Base-by-base conservation (phyloP, 176 grass and related monocot genomes). In the Aegilops sharonensis region DNA sequence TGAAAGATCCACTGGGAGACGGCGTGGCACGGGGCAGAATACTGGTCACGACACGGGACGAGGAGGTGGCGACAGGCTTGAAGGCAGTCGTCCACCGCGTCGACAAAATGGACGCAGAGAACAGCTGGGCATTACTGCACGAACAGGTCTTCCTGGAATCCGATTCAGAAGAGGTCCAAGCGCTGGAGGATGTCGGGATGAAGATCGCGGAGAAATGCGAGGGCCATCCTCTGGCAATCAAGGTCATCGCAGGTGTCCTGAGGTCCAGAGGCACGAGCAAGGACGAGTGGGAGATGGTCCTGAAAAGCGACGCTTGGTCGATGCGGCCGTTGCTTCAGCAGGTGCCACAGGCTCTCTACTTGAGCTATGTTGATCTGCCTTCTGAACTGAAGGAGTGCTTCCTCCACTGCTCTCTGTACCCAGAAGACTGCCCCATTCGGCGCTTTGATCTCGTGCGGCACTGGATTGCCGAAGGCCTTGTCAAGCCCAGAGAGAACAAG, bases 341-440 rank as follows among this genome's bases (percentile, higher is more conserved):
- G 50, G 57, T 92, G 14, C 95, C 88, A 18, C 77, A 71, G 68
- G 92, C 95, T 62, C 73, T 94, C 5, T 94, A 92, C 78, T 79
- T 97, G 57, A 87, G 88, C 83, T 97, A 92, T 56, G 81, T 85
- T n/a, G 78, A 97, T 86, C 87, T 97, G 71, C 86, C 90, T 27
- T 92, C 92, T 76, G 68, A 92, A 64, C 72, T 94, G 5, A 97
- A 97, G 72, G 92, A 92, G 77, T 97, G 95, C 47, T 97, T 97
- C 79, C 90, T 97, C 13, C 89, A 92, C 69, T 97, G 86, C 42
- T 85, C 92, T 25, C 62, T 94, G 68, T 97, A 92, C 75, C 95
- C 92, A 52, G 84, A 91, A 78, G 92, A 94, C 69, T 86, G 36
- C 25, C 80, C 65, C 50, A 91, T 97, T 32, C 81, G 54, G 48